Conservation (phyloP, 768 basidiomycete genomes). For the Tulasnella sp. region DNA sequence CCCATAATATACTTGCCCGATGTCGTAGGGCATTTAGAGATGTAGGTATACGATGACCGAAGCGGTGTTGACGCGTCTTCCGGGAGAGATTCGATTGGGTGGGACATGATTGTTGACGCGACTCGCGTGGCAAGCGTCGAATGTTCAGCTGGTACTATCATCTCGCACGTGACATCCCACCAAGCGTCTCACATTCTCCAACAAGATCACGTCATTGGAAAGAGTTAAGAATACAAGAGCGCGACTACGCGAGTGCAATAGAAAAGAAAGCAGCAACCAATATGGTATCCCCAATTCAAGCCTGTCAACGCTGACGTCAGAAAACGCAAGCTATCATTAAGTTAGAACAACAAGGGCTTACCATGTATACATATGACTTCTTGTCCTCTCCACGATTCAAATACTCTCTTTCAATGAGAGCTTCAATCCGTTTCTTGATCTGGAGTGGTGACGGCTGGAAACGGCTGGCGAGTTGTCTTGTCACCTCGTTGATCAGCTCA, state of each 20-base stretch:
- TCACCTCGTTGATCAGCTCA: slow-evolving; percentile 84
- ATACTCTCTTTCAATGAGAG: slow-evolving; percentile 94
- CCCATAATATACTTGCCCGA: slow-evolving; percentile 84
- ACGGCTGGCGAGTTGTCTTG: slow-evolving; percentile 68
- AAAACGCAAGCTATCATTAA: neutral
- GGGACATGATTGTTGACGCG: slow-evolving; percentile 6
- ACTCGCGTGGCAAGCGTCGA: no score
- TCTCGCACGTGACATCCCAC: no score
- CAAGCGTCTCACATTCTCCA: no score
- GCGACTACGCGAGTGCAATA: no score
- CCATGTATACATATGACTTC: slow-evolving; percentile 79
- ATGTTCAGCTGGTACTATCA: no score
- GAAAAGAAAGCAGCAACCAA: no score
- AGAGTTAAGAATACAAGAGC: no score
- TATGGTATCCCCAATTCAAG: no score
- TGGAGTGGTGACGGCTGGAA: slow-evolving; percentile 78
- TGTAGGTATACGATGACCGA: slow-evolving; percentile 63
- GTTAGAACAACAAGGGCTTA: slow-evolving; percentile 20
- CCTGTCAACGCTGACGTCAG: no score
- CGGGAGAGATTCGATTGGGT: slow-evolving; percentile 12
- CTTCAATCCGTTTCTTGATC: slow-evolving; percentile 92
- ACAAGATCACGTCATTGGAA: no score
- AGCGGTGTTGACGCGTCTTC: slow-evolving; percentile 32
- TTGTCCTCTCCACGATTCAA: slow-evolving; percentile 81
- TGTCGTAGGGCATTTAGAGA: slow-evolving; percentile 59